These are phyloP conservation scores for Antarctomyces pellizariae DNA, from an alignment of 495 filamentous ascomycete species.

Conservation along the genomic window DNA sequence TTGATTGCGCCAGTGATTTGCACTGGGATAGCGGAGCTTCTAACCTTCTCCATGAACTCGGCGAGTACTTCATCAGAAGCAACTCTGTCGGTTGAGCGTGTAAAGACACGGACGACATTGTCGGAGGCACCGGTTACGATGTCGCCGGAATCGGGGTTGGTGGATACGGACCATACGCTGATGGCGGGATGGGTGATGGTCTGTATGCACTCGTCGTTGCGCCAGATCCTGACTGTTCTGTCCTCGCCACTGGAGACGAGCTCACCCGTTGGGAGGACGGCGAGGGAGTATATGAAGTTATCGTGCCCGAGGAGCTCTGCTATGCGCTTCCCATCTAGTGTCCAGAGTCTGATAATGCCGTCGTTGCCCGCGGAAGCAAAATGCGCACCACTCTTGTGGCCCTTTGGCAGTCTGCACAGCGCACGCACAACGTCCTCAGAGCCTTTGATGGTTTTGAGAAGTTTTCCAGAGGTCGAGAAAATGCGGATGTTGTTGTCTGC, in stretches of 20 bases:
- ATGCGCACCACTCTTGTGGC: slow-evolving; percentile 56
- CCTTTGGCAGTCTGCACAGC: slow-evolving; percentile 54
- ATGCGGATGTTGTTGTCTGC: slow-evolving; percentile 78
- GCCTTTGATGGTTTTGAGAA: slow-evolving; percentile 42
- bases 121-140: slow-evolving; percentile 88
- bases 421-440: slow-evolving; percentile 64
- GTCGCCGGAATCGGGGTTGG: slow-evolving; percentile 59
- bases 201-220: slow-evolving; percentile 58
- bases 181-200: slow-evolving; percentile 96
- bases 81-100: slow-evolving; percentile 40
- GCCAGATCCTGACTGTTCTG: slow-evolving; percentile 77
- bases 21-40: slow-evolving; percentile 62
- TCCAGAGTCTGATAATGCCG: slow-evolving; percentile 67
- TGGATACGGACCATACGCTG: slow-evolving; percentile 82
- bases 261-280: slow-evolving; percentile 55
- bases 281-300: slow-evolving; percentile 83
- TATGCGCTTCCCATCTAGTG: slow-evolving; percentile 44
- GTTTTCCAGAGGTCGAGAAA: slow-evolving; percentile 42
- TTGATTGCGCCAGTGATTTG: slow-evolving; percentile 62
- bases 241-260: slow-evolving; percentile 85
- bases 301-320: slow-evolving; percentile 69
- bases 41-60: slow-evolving; percentile 62
- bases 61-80: slow-evolving; percentile 31
- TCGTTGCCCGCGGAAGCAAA: slow-evolving; percentile 84
- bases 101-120: slow-evolving; percentile 67